Evolutionary conservation across 176 grass and related monocot genomes (phyloP), one percentile per base, ranked within the genome.

Genomic region (Paspalum notatum): DNA sequence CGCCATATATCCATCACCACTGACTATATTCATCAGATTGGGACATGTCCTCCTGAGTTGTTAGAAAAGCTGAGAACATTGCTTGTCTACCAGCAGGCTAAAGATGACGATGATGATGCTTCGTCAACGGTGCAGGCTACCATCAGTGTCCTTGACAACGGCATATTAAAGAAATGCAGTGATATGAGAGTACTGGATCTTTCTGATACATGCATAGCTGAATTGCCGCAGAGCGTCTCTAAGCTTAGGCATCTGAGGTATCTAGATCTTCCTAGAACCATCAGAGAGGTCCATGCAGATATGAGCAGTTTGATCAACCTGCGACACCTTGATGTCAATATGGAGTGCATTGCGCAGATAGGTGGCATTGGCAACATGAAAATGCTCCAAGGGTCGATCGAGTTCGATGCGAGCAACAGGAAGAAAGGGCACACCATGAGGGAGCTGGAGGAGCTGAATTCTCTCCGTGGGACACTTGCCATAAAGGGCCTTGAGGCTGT

Each of bases 111-210:
- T 46, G 2, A 2, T 10, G 32, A 32, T 10, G 4, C 6, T 10
- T 8, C 44, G 7, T 8, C 44, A 45, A 7, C 4, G 5, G 7
- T 1, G 9, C 6, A 9, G 32, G 32, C 32, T 3, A 32, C 3
- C 32, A 32, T 32, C 32, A 32, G 32, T 32, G 32, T 32, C 32
- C 32, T 32, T 32, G 32, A 32, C 32, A 32, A 32, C 3, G 32
- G 32, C 32, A 32, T 1, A 32, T 32, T 32, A 13, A 6, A 6
- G 47, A 10, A 0, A 0, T 58, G 21, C 72, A 58, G 24, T 6
- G 72, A 39, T 13, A 20, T 75, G 38, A 75, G 72, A 3, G 72
- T 75, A 8, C 13, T 75, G 18, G 72, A 75, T 24, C 3, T 75
- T 7, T 41, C 52, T 9, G 10, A 24, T 3, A 75, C 72, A 15